Conservation (phyloP, 176 grass and related monocot species). For the Eragrostis curvula region DNA sequence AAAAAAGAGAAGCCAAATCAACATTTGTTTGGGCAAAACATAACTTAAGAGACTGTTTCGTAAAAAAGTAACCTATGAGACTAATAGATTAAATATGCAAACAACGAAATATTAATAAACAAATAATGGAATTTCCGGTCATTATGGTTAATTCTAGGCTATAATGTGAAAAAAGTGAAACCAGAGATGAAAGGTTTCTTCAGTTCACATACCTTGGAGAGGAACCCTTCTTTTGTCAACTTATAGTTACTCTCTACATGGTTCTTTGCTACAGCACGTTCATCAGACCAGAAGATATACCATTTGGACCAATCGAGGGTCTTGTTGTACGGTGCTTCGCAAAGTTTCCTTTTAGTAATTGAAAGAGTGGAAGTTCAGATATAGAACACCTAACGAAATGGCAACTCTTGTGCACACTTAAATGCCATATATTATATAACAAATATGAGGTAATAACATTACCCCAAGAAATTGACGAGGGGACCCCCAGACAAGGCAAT, state of each 20-base stretch:
- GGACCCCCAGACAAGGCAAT: conserved; percentile 83
- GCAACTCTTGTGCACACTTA: not conserved
- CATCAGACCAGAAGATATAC: conserved; percentile 97
- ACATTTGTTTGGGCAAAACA: conserved; percentile 22
- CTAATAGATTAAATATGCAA: not conserved
- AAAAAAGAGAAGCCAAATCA: conserved; percentile 2
- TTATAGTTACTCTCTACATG: conserved; percentile 98
- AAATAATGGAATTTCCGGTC: not conserved
- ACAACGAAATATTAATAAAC: not conserved
- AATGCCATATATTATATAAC: conserved; percentile 14
- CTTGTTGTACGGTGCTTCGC: conserved; percentile 88
- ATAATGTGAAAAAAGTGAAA: too few relatives aligned
- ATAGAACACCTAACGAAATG: not conserved
- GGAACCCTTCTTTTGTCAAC: conserved; percentile 82
- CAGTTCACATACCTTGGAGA: conserved; percentile 76
- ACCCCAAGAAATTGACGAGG: conserved; percentile 78
- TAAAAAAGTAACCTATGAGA: not conserved
- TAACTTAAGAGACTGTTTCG: not conserved
- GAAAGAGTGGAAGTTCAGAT: conserved; percentile 31
- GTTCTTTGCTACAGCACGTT: conserved; percentile 91
- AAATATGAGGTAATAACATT: conserved; percentile 38
- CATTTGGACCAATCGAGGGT: conserved; percentile 99
- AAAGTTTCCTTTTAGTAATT: conserved; percentile 80
- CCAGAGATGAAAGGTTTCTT: too few relatives aligned
- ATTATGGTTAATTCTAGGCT: too few relatives aligned